Evolutionary conservation across 2,329 filamentous ascomycete species (phyloP).

Genomic region (Hirsutella rhossiliensis): DNA sequence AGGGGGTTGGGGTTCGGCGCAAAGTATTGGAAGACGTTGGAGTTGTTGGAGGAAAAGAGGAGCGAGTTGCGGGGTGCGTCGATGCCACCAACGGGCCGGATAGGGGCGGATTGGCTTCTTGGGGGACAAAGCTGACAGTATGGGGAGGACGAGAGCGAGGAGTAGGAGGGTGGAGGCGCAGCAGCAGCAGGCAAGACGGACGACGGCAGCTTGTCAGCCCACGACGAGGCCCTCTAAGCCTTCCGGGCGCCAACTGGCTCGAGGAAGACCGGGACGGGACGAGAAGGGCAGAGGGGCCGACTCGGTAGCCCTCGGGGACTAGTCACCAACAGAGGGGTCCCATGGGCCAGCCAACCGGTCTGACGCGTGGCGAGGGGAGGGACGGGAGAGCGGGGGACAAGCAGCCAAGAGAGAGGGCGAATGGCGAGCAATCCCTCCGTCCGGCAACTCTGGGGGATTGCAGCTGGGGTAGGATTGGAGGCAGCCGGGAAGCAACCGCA

Average conservation of each 20-base stretch:
- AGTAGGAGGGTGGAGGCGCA: no score
- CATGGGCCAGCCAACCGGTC: not conserved
- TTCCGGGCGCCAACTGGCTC: no score
- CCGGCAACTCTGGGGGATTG: not conserved
- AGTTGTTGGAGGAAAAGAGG: not conserved
- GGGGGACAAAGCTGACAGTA: no score
- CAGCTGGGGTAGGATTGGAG: not conserved
- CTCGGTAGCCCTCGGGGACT: not conserved
- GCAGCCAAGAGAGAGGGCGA: not conserved
- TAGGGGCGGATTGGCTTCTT: not conserved
- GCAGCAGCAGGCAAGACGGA: no score
- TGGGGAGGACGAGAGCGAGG: no score
- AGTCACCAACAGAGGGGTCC: not conserved
- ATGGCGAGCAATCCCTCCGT: not conserved
- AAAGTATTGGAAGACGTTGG: conserved; percentile 2
- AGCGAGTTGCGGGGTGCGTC: not conserved
- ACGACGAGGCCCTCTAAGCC: no score
- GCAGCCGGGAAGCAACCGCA: not conserved
- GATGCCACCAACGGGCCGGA: not conserved
- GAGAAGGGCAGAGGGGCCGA: no score
- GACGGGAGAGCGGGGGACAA: not conserved
- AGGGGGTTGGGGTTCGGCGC: not conserved
- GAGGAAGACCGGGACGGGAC: no score
- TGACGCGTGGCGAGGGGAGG: not conserved
- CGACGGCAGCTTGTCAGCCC: no score